These are phyloP conservation scores for Rhamnella rubrinervis DNA, from an alignment of 331 rosid species.

Conservation along the genomic window DNA sequence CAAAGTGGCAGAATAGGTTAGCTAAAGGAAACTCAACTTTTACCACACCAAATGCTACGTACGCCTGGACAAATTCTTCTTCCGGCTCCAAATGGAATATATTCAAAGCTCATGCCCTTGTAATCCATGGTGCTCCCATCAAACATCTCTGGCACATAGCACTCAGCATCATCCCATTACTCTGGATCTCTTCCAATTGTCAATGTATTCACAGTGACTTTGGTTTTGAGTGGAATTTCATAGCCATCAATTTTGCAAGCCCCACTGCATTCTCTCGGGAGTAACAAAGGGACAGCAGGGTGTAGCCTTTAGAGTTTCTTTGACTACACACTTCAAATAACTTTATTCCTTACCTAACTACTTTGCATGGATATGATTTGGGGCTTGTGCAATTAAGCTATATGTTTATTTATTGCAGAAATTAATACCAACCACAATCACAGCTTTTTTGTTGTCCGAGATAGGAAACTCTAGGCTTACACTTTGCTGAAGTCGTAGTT, in stretches of 20 bases:
- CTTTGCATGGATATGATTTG: too few relatives aligned
- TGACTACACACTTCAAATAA: background rate
- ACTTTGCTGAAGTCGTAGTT: slow-evolving; percentile 1
- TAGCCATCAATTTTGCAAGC: background rate
- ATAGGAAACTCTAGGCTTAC: slow-evolving; percentile 4
- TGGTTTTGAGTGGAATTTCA: too few relatives aligned
- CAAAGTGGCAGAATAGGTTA: background rate
- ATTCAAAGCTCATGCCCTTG: background rate
- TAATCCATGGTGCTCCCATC: background rate
- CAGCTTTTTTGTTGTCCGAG: slow-evolving; percentile 6
- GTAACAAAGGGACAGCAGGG: slow-evolving; percentile 1
- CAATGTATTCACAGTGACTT: too few relatives aligned
- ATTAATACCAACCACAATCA: background rate
- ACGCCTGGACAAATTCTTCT: slow-evolving; percentile 8
- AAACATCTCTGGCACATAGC: background rate
- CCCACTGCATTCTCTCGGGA: slow-evolving; percentile 3
- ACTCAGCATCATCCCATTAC: slow-evolving; percentile 3
- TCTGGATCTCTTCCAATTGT: slow-evolving; percentile 14
- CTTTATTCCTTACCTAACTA: too few relatives aligned
- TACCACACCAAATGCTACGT: background rate
- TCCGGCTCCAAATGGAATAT: slow-evolving; percentile 9
- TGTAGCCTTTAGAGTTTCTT: slow-evolving; percentile 15
- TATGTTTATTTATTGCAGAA: background rate
- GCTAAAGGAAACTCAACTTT: background rate
- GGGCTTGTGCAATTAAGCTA: too few relatives aligned